These are phyloP conservation scores for Trichomonascaceae sp. DNA, from an alignment of 1,139 yeast genomes.

Conservation along the genomic window DNA sequence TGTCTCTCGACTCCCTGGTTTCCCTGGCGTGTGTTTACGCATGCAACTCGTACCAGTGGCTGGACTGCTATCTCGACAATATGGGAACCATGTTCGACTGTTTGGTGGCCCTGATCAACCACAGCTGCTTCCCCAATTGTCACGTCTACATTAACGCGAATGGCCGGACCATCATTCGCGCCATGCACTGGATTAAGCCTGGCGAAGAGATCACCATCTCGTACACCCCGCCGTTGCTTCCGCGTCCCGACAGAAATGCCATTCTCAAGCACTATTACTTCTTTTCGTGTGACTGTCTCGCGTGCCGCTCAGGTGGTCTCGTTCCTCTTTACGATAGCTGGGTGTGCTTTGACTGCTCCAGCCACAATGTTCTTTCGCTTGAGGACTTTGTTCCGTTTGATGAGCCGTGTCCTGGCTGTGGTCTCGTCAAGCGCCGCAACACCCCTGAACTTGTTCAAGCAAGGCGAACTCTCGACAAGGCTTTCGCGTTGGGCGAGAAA, in stretches of 20 bases:
- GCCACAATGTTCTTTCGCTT: no score
- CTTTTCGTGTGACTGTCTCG: background rate
- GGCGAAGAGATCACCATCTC: background rate
- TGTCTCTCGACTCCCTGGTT: constrained; percentile 79
- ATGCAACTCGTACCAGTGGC: background rate
- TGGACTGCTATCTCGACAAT: background rate
- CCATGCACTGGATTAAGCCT: background rate
- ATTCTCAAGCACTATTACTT: background rate
- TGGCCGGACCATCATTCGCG: background rate
- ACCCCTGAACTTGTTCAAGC: no score
- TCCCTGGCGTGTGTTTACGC: constrained; percentile 30
- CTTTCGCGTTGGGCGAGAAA: no score
- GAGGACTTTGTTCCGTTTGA: no score
- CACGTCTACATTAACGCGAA: background rate
- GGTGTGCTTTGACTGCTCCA: no score
- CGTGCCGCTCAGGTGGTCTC: background rate
- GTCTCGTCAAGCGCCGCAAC: no score
- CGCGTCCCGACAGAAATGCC: background rate
- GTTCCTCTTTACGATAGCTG: background rate
- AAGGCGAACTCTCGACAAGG: no score
- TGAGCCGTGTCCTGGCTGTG: no score
- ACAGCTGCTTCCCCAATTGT: background rate
- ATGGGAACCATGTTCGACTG: background rate
- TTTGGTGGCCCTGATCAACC: background rate
- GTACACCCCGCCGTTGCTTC: background rate